phyloP scores from a whole-genome alignment of 805 yeast species.

The Candida parachauliodes region DNA sequence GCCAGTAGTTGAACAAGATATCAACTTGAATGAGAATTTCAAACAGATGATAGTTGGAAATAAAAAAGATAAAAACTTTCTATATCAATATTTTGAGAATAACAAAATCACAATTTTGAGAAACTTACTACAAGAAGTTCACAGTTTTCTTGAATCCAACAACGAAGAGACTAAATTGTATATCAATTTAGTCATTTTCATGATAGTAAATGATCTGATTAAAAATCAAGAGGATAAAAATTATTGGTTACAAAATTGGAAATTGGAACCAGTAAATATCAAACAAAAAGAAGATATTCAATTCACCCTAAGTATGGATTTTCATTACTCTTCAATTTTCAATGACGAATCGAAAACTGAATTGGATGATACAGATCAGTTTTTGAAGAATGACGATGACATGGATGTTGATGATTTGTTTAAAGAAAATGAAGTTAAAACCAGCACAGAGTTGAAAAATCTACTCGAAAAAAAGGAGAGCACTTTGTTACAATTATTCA shows the following conservation, averaged over 20 bases:
- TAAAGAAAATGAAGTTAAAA: constrained; percentile 9
- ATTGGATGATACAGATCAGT: constrained; percentile 6
- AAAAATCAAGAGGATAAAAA: constrained; percentile 15
- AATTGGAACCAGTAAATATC: neutral
- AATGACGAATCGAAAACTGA: constrained; percentile 11
- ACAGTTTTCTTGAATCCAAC: constrained; percentile 17
- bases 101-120: neutral
- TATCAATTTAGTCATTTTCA: constrained; percentile 19
- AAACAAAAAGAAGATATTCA: neutral
- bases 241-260: constrained; percentile 18
- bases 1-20: constrained; percentile 3
- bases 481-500: constrained; percentile 4
- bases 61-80: neutral
- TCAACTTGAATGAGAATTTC: constrained; percentile 6
- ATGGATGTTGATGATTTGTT: constrained; percentile 16
- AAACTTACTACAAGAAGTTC: constrained; percentile 13
- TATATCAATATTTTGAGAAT: constrained; percentile 2
- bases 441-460: constrained; percentile 7
- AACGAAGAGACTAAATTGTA: constrained; percentile 23
- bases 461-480: neutral
- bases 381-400: constrained; percentile 11
- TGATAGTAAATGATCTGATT: constrained; percentile 17
- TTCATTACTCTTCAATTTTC: constrained; percentile 21
- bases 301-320: constrained; percentile 19
- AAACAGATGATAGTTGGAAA: neutral